Evolutionary conservation across 1,284 basidiomycete genomes (phyloP), one percentile per base, ranked within the genome.

Genomic region (Ceratorhiza oryzae-sativae): DNA sequence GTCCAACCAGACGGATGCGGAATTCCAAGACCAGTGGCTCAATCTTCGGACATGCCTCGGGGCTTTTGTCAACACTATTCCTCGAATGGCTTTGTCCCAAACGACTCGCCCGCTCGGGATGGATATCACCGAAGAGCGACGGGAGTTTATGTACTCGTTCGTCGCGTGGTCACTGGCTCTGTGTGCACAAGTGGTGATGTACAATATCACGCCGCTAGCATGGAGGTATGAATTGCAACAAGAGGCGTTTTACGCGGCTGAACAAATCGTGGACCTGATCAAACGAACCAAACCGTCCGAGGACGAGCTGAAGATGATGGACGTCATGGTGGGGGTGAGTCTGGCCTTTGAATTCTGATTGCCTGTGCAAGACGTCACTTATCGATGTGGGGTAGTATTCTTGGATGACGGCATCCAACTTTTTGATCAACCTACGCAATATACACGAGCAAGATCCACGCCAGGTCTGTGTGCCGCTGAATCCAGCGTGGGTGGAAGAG

Each of bases 321-420:
- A 65, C 36, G 62, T 53, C n/a, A 65, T 65, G 62, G 62, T 65
- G 25, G 62, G 62, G 48, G 62, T 65, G 20, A 51, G 62, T 65
- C 15, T 49, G 23, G 41, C 41, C 41, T 45, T 49, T n/a, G 18
- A 49, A 25, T 49, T 49, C 18, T n/a, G 61, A 36, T 39, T 18
- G 8, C 18, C 4, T 25, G 27, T 18, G 9, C 15, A 12, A 32
- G 27, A 13, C 20, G 3, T 49, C 15, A 30, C n/a, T 34, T 30
- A 15, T n/a, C 5, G 5, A 25, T 65, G 62, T 39, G 23, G 32
- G 42, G 60, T 51, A 10, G 62, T 65, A 32, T 39, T 18, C 62
- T 20, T 65, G 62, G 62, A 65, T 65, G 62, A 65, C 62, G 27
- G 46, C 62, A 36, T 46, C 62, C 48, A 65, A 65, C 62, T 65